A percentile compares a stretch with the other conserved stretches of the same genome.
Conservation (phyloP, 2,329 filamentous ascomycete genomes). For the Didymella lethalis region DNA sequence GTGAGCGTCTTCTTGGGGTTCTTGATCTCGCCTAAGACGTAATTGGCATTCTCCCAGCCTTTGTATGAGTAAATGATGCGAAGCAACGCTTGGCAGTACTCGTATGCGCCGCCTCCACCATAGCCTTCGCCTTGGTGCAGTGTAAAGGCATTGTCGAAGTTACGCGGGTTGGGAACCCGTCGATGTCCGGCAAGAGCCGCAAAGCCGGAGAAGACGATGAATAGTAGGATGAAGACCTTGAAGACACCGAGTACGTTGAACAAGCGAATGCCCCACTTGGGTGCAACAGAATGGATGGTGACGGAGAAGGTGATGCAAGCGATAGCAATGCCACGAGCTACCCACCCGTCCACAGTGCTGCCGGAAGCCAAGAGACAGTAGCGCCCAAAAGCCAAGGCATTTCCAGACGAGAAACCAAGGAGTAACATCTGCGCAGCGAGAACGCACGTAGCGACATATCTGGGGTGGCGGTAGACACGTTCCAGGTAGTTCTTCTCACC, state of each 20-base stretch:
- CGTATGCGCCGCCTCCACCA: conserved; percentile 46
- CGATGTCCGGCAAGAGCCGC: conserved; percentile 46
- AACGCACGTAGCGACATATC: conserved; percentile 66
- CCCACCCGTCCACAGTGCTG: conserved; percentile 61
- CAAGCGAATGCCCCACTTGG: conserved; percentile 66
- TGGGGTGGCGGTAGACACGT: conserved; percentile 66
- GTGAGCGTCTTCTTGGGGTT: conserved; percentile 63
- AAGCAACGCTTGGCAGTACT: conserved; percentile 65
- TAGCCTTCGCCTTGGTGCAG: conserved; percentile 49
- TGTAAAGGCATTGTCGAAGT: conserved; percentile 66
- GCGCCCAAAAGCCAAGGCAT: conserved; percentile 65
- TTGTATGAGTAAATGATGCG: conserved; percentile 69
- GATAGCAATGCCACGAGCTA: conserved; percentile 61
- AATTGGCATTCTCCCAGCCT: conserved; percentile 71
- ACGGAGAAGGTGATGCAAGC: conserved; percentile 62
- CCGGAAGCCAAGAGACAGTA: conserved; percentile 66
- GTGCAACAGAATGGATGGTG: conserved; percentile 60
- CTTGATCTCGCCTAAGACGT: conserved; percentile 66
- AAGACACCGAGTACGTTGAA: conserved; percentile 67
- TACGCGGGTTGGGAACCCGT: conserved; percentile 58
- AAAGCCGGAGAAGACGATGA: conserved; percentile 67
- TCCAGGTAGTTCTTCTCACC: conserved; percentile 74
- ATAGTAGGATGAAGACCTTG: conserved; percentile 66
- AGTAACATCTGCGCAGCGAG: conserved; percentile 69
- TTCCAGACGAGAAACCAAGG: conserved; percentile 67